Evolutionary conservation across 1,139 yeast genomes (phyloP), one percentile per base, ranked within the genome.

Genomic region (Kodamaea alishanica): DNA sequence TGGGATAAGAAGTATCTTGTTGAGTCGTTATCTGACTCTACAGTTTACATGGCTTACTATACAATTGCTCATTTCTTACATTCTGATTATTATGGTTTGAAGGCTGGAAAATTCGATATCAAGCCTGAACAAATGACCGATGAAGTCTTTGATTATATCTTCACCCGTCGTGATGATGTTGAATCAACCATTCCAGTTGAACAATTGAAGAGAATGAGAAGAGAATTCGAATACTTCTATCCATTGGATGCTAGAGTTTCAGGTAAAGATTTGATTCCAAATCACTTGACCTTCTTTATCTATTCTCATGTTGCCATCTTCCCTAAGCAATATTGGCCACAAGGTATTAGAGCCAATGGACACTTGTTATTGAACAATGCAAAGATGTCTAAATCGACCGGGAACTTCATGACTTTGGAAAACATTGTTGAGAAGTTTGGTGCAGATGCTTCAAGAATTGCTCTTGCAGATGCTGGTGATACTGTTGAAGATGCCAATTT

Each of bases 381-480:
- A 54, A 92, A 92, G 76, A 92, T 92, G 99, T 82, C 97, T 41
- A 92, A 92, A 67, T 85, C 96, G 30, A 90, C 97, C 28, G 99
- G 99, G 67, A 92, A 92, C 71, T 92, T 94, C 61, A 75, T 89
- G 83, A 92, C 98, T 38, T 74, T 92, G 61, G 79, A 82, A 54
- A 89, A 92, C 64, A 77, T 84, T 55, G 83, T 84, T 43, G 76
- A 79, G 53, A 94, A 92, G 68, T 92, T 82, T 53, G 99, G 98
- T 61, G 96, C 98, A 38, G 99, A 94, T 65, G 97, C 97, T 32
- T 75, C 96, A 15, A 84, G 99, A 74, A 86, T 94, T 63, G 97
- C 98, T 7, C 73, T 94, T 53, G 99, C 98, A 29, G 97, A 94
- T 71, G 97, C 97, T 41, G 99, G 99, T 72, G 99, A 94, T 61